These are phyloP conservation scores for Clathrus columnatus DNA, from an alignment of 768 basidiomycete genomes.

Conservation along the genomic window DNA sequence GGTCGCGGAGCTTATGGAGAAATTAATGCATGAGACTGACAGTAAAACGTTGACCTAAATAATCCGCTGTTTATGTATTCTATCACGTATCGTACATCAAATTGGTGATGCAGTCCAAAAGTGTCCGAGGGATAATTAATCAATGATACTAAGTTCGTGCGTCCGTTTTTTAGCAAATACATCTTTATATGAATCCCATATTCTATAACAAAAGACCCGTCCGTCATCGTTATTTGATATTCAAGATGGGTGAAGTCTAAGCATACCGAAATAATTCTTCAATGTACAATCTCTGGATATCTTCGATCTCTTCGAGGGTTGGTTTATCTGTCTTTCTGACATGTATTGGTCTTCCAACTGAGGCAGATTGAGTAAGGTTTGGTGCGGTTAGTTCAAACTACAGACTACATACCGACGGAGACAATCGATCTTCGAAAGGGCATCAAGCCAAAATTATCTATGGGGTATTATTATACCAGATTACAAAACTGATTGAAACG, in stretches of 20 bases:
- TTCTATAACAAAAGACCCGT: constrained; percentile 36
- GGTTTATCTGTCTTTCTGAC: constrained; percentile 73
- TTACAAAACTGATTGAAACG: constrained; percentile 18
- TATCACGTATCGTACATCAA: constrained; percentile 3
- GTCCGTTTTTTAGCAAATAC: constrained; percentile 79
- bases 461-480: neutral
- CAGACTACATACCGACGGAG: constrained; percentile 74
- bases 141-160: constrained; percentile 70
- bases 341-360: constrained; percentile 86
- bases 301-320: constrained; percentile 67
- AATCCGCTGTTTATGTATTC: neutral
- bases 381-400: neutral
- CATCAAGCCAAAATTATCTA: constrained; percentile 92
- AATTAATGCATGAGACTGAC: neutral
- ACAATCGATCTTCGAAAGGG: constrained; percentile 93
- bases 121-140: constrained; percentile 30
- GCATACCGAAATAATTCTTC: constrained; percentile 81
- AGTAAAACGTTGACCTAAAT: neutral
- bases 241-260: neutral
- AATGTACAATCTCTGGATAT: constrained; percentile 80
- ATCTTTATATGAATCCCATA: constrained; percentile 96
- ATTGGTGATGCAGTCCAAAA: neutral
- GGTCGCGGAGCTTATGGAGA: constrained; percentile 43
- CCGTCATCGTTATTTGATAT: neutral
- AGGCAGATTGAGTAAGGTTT: neutral